Evolutionary conservation across 2,329 filamentous ascomycete species (phyloP).

Genomic region (Exophiala calicioides): DNA sequence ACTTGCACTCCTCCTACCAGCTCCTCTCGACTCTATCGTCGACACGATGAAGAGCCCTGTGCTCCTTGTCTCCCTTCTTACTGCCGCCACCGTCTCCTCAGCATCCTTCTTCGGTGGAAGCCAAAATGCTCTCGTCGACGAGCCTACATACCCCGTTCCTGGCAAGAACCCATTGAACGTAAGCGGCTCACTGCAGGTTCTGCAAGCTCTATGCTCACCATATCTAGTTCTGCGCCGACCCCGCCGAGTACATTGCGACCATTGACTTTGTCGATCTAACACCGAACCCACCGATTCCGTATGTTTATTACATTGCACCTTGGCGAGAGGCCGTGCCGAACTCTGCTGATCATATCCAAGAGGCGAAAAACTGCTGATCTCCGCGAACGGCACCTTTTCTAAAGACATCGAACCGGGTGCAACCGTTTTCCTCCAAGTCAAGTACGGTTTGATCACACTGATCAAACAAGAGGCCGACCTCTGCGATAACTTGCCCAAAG

Average conservation of each 20-base stretch:
- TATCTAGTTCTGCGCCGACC: slow-evolving; percentile 67
- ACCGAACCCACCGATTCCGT: slow-evolving; percentile 88
- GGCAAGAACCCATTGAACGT: slow-evolving; percentile 78
- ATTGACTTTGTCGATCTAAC: slow-evolving; percentile 77
- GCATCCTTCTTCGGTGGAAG: slow-evolving; percentile 51
- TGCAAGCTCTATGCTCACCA: slow-evolving; percentile 4
- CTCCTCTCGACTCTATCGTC: not conserved
- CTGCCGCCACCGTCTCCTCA: slow-evolving; percentile 48
- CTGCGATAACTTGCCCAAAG: slow-evolving; percentile 69
- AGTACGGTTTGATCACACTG: slow-evolving; percentile 89
- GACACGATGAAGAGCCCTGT: slow-evolving; percentile 26
- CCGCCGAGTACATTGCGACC: slow-evolving; percentile 67
- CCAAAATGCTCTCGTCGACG: slow-evolving; percentile 53
- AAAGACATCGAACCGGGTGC: slow-evolving; percentile 75
- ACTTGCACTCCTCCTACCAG: not conserved
- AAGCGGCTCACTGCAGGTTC: not conserved
- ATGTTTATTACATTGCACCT: slow-evolving; percentile 45
- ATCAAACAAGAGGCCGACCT: slow-evolving; percentile 79
- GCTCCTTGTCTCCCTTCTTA: slow-evolving; percentile 46
- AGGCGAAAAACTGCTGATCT: slow-evolving; percentile 74
- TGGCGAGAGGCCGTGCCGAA: too few relatives aligned
- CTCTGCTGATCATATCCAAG: slow-evolving; percentile 49
- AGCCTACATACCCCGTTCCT: slow-evolving; percentile 65
- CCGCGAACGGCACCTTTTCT: slow-evolving; percentile 72
- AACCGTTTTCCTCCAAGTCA: slow-evolving; percentile 80